Evolutionary conservation across 2,329 filamentous ascomycete species (phyloP).

Genomic region (Epicoccum sorghinum): DNA sequence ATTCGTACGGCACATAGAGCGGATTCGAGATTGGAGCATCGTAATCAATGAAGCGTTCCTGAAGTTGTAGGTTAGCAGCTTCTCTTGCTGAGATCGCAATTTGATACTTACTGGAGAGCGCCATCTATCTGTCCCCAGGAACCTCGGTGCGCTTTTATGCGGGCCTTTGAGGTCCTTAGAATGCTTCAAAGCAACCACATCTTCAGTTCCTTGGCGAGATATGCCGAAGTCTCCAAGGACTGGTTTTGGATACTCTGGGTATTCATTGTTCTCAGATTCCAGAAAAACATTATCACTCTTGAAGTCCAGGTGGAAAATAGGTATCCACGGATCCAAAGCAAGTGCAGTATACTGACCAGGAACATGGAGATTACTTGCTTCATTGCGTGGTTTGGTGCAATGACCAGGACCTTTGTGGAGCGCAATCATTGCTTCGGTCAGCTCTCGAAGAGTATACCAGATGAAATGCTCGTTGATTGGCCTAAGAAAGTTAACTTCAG

Average conservation of each 20-base stretch:
- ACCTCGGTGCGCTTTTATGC: neutral
- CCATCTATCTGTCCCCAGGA: neutral
- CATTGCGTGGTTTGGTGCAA: neutral
- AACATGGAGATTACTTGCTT: neutral
- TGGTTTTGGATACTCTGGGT: neutral
- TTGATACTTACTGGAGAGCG: neutral
- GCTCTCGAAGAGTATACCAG: neutral
- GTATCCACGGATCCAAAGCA: neutral
- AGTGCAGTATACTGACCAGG: neutral
- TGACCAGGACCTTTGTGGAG: neutral
- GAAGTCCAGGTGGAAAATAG: neutral
- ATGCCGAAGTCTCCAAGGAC: neutral
- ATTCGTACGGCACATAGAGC: neutral
- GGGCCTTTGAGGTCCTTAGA: too few species aligned
- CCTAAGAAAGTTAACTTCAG: neutral
- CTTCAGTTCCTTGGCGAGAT: neutral
- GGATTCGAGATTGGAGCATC: neutral
- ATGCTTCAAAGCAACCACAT: neutral
- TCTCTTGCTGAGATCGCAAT: neutral
- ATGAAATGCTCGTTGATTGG: slow-evolving; percentile 1
- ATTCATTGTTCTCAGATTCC: neutral
- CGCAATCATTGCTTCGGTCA: slow-evolving; percentile 1
- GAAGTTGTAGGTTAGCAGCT: neutral
- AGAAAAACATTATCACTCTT: neutral
- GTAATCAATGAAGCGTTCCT: neutral